Base-by-base conservation (phyloP, 202 grass and related monocot genomes). In the Brachypodium distachyon region DNA sequence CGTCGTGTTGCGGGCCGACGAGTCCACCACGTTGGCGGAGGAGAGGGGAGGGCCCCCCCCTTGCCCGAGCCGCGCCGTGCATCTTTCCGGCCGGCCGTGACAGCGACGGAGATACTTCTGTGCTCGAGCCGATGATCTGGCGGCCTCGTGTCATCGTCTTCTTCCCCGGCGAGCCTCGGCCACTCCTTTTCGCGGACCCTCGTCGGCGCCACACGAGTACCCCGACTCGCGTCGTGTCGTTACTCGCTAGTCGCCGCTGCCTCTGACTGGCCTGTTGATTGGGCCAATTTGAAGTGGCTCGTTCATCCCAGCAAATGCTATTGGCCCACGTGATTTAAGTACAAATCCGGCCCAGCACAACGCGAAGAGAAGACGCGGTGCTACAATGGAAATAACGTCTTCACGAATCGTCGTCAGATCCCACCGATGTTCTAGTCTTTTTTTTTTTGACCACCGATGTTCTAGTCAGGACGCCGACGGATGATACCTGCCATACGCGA, bases 1-100 rank as follows among this genome's bases (percentile, higher is more conserved):
- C 77, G 85, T 87, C 80, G 68, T 42, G 74, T 74, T 69, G 69
- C 80, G 21, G 67, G 67, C 47, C 78, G 76, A 44, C n/a, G 40
- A 44, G 52, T 52, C 50, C 79, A 73, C 50, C 79, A 73, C 58
- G 73, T 56, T 49, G 60, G 58, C 40, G 47, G 43, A 28, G 43
- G 28, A 25, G 58, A 56, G 50, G 14, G 43, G 42, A 28, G 74
- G 22, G 43, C 9, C 43, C 17, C 48, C 61, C n/a, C 13, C 31
- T 13, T 2, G 47, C n/a, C n/a, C n/a, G n/a, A n/a, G n/a, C 67
- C 13, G 25, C 18, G 59, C 70, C 60, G 48, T 76, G 58, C 67
- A 18, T 48, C 56, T 18, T 18, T 34, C 6, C 36, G 43, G 51
- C 5, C 69, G 54, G 71, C 42, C 68, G 51, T 8, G 80, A 69